Evolutionary conservation across 2,329 filamentous ascomycete genomes (phyloP).

Genomic region (Plenodomus biglobosus): DNA sequence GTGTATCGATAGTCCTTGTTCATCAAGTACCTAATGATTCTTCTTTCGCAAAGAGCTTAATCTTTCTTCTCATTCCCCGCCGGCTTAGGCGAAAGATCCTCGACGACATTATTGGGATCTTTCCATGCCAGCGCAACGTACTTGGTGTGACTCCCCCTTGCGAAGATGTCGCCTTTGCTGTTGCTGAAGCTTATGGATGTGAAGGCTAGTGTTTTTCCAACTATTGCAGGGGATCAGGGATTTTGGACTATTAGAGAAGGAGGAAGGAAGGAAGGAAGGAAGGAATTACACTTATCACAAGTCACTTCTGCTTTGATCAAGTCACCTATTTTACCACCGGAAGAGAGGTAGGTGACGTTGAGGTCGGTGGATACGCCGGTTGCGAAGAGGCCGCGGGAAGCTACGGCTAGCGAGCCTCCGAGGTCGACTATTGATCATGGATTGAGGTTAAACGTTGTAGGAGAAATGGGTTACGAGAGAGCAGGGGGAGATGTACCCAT

Average conservation of each 20-base stretch:
- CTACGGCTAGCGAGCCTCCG: constrained; percentile 66
- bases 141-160: constrained; percentile 69
- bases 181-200: constrained; percentile 65
- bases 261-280: not conserved
- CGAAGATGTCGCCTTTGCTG: constrained; percentile 60
- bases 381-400: constrained; percentile 64
- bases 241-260: not conserved
- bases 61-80: constrained; percentile 24
- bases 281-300: constrained; percentile 62
- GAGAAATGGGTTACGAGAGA: not conserved
- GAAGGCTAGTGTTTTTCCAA: constrained; percentile 67
- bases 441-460: not conserved
- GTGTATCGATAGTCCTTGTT: constrained; percentile 11
- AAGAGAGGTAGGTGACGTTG: constrained; percentile 65
- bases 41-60: no score
- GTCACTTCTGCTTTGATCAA: constrained; percentile 61
- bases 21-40: no score
- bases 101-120: constrained; percentile 62
- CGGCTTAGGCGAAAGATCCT: constrained; percentile 53
- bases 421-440: constrained; percentile 57
- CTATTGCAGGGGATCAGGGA: no score
- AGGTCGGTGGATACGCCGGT: constrained; percentile 69
- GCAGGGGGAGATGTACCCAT: constrained; percentile 50
- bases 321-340: constrained; percentile 65
- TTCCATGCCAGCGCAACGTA: constrained; percentile 64